These are phyloP conservation scores for Phytophthora ohioensis DNA, from an alignment of 352 stramenopile genomes.

Conservation along the genomic window DNA sequence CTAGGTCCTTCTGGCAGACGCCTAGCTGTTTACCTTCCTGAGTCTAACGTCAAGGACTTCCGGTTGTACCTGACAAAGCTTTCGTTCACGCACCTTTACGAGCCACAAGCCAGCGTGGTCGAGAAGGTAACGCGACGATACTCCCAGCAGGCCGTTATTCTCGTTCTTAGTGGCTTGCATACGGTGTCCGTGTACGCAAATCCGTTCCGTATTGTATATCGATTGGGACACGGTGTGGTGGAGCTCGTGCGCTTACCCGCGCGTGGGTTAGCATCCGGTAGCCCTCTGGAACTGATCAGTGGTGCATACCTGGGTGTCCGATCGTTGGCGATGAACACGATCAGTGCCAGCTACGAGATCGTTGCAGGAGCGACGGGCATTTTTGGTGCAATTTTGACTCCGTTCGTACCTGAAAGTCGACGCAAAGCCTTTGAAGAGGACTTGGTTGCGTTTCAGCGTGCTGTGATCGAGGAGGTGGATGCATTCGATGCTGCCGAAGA, in stretches of 20 bases:
- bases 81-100: slow-evolving; percentile 86
- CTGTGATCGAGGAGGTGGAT: slow-evolving; percentile 90
- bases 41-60: slow-evolving; percentile 92
- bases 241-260: slow-evolving; percentile 84
- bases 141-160: slow-evolving; percentile 85
- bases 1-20: slow-evolving; percentile 76
- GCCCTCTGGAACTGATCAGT: slow-evolving; percentile 84
- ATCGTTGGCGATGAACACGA: slow-evolving; percentile 90
- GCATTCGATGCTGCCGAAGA: slow-evolving; percentile 88
- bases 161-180: slow-evolving; percentile 85
- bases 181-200: slow-evolving; percentile 91
- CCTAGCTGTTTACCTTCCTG: slow-evolving; percentile 85
- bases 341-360: slow-evolving; percentile 91
- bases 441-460: slow-evolving; percentile 85
- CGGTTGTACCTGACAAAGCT: slow-evolving; percentile 85
- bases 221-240: slow-evolving; percentile 81
- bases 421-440: slow-evolving; percentile 87
- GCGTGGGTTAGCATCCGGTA: slow-evolving; percentile 81
- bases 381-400: slow-evolving; percentile 73
- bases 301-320: slow-evolving; percentile 86
- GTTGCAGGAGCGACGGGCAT: slow-evolving; percentile 83
- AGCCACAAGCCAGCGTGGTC: slow-evolving; percentile 75
- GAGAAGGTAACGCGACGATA: slow-evolving; percentile 85
- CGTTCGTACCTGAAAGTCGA: slow-evolving; percentile 74
- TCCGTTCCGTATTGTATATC: slow-evolving; percentile 88